Conservation (phyloP, 2,329 filamentous ascomycete species). For the Penicillium olsonii region DNA sequence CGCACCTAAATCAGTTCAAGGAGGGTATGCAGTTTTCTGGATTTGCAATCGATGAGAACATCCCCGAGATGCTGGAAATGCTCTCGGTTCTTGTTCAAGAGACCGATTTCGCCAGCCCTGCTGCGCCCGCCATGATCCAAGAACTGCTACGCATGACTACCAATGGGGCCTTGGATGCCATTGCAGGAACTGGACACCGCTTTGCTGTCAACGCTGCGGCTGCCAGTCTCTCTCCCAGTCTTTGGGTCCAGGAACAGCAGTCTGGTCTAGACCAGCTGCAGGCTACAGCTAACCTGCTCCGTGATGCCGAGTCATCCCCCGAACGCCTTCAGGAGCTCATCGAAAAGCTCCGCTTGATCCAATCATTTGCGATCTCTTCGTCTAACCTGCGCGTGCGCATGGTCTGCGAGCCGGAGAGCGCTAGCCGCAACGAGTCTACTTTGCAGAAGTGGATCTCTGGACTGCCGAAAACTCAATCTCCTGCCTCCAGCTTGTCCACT, state of each 20-base stretch:
- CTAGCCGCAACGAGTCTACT: conserved; percentile 67
- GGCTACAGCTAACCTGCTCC: conserved; percentile 71
- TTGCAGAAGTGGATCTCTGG: conserved; percentile 70
- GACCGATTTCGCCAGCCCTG: conserved; percentile 83
- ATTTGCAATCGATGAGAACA: conserved; percentile 84
- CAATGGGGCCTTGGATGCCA: conserved; percentile 86
- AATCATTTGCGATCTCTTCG: conserved; percentile 71
- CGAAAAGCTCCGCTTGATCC: conserved; percentile 80
- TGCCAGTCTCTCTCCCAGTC: conserved; percentile 71
- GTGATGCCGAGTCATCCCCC: conserved; percentile 67
- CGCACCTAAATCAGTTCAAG: conserved; percentile 66
- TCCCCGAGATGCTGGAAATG: conserved; percentile 87
- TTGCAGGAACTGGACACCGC: conserved; percentile 85
- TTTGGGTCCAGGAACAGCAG: conserved; percentile 78
- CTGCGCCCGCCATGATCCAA: conserved; percentile 77
- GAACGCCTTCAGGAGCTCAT: conserved; percentile 76
- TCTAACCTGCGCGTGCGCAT: conserved; percentile 74
- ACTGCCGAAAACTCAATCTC: conserved; percentile 52
- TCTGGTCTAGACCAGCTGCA: conserved; percentile 88
- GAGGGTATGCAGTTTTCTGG: conserved; percentile 86
- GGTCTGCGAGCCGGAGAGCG: conserved; percentile 78
- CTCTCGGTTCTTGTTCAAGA: conserved; percentile 78
- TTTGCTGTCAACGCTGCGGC: conserved; percentile 85
- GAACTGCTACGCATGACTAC: conserved; percentile 84
- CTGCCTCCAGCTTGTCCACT: conserved; percentile 34